Base-by-base conservation (phyloP, 352 stramenopile species). In the Pythium dissimile region DNA sequence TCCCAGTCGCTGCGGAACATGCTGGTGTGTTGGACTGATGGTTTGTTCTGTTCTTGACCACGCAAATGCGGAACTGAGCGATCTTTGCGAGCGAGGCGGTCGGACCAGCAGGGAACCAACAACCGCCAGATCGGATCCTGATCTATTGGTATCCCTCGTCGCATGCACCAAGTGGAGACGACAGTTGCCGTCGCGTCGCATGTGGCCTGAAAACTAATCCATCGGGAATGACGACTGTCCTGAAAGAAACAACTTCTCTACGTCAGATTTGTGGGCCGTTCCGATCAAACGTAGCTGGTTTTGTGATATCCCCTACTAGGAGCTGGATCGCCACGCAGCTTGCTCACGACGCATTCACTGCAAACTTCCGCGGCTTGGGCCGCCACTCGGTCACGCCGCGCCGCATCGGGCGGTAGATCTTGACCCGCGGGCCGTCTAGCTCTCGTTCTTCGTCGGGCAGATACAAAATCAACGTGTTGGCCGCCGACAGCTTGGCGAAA, bases 391-490 rank as follows among this genome's bases (percentile, higher is more conserved):
- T 47, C 13, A 59, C 44, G n/a, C 74, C 79, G n/a, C 87, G 58
- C 15, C 69, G 67, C 55, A 84, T 64, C 13, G 80, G 80, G 7
- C 81, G 80, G 43, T 83, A 77, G 15, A 94, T 56, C 44, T 76
- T 74, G 37, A 94, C 66, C 9, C 77, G 76, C 11, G 73, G 75
- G 3, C 75, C 79, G 44, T 89, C 76, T 15, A 86, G 48, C 26
- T 73, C 35, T 35, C 72, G 83, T 32, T 84, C 71, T 53, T 91
- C 80, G 37, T 69, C 66, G 1, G 61, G 62, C 3, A 94, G 45
- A 59, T 88, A 84, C 41, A 94, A 61, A 31, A 94, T 64, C 47
- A 89, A 57, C 34, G 80, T 84, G 59, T 91, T 92, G 56, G 62
- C 60, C 13, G 65, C 67, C 49, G 66, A 61, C 16, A 94, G 69